Conservation (phyloP, 441 rosid genomes). For the Aquilaria agallochum region DNA sequence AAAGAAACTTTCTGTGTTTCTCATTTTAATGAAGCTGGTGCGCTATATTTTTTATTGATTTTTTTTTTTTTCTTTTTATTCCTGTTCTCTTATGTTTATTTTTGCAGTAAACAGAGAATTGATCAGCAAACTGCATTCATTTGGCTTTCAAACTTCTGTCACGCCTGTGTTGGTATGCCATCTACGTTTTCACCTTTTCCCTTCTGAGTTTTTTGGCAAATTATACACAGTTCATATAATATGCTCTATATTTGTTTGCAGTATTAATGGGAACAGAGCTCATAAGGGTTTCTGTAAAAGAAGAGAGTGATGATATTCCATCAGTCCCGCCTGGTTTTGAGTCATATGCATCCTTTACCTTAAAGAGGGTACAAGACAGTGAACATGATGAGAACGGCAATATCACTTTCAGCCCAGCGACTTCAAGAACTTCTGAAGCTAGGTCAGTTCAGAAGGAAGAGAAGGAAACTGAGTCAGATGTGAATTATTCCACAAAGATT, state of each 20-base stretch:
- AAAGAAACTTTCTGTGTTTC: no score
- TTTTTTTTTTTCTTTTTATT: no score
- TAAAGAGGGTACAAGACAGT: constrained; percentile 43
- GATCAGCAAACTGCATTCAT: no score
- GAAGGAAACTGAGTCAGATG: constrained; percentile 40
- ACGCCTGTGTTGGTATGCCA: background rate
- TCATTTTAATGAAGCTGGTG: no score
- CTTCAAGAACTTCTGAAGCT: constrained; percentile 39
- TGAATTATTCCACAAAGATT: constrained; percentile 31
- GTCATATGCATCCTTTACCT: constrained; percentile 69
- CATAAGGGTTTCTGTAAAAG: constrained; percentile 76
- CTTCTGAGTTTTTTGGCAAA: constrained; percentile 1
- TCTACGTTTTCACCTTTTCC: constrained; percentile 4
- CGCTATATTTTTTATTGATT: no score
- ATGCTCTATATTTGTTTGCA: constrained; percentile 9
- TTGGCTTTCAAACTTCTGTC: no score
- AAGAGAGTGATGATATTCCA: constrained; percentile 84
- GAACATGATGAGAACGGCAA: constrained; percentile 32
- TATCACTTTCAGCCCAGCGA: constrained; percentile 31
- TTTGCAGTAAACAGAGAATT: no score
- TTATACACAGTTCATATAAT: no score
- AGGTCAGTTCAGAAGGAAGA: constrained; percentile 43
- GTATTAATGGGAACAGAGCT: constrained; percentile 89
- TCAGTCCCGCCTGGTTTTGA: constrained; percentile 97
- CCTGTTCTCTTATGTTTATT: no score